Evolutionary conservation across 306 rosid genomes (phyloP), one percentile per base, ranked within the genome.

Genomic region (Dicorynia guianensis): DNA sequence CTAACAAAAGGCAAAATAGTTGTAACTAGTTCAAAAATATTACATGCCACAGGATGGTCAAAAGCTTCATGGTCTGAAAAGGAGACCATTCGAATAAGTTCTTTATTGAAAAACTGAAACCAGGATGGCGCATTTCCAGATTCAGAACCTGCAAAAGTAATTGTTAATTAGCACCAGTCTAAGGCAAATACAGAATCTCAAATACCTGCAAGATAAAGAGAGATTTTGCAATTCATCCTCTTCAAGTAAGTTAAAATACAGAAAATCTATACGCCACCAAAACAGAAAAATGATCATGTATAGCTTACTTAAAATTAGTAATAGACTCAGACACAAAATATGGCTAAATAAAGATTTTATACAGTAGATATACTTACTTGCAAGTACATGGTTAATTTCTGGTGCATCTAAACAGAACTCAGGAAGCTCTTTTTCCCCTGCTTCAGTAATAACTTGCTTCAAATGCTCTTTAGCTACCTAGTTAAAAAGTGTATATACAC

Each of bases 31-130:
- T 67, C 73, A 30, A 82, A 80, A 67, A 77, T 75, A 92, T 87
- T 86, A 92, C 99, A 95, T 85, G 92, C 92, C 90, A 95, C 97
- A 11, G 99, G 99, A 89, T 95, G 97, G 80, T 95, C 99, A 90
- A 95, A 92, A 83, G 97, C 93, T 89, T 95, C 99, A 46, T 95
- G 99, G 70, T 95, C 99, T 52, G 98, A 95, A 90, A 92, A 95
- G 49, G 99, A 92, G 44, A 87, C 84, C 38, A 84, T 78, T 5
- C 79, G 91, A 13, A 89, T 76, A 74, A 92, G 97, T 88, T 89
- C 97, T 81, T 90, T 88, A 81, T 95, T 95, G 76, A 95, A 89
- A 83, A 85, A 75, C 74, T 88, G 92, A 86, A 95, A 91, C 99
- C 97, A 95, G 13, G 96, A 77, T 55, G 98, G 97, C 49, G 83